Conservation (phyloP, 495 filamentous ascomycete species). For the Chaetomium fimeti region DNA sequence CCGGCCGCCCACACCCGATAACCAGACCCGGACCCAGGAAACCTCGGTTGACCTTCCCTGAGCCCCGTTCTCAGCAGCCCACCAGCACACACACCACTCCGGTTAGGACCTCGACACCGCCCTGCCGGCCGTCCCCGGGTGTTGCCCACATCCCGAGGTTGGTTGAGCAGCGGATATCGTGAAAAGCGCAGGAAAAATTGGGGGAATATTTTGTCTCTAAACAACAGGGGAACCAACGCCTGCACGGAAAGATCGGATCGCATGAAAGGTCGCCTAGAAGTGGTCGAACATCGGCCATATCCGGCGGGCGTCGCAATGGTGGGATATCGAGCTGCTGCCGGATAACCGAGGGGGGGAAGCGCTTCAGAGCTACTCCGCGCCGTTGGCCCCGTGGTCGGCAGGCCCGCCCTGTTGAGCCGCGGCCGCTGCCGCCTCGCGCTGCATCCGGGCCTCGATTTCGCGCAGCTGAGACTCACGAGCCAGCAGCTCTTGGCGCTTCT, state of each 20-base stretch:
- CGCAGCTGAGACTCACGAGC: constrained; percentile 97
- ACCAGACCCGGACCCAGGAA: neutral
- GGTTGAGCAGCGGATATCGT: constrained; percentile 33
- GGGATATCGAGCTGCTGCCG: constrained; percentile 17
- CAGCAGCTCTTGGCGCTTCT: constrained; percentile 97
- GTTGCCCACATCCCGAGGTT: constrained; percentile 32
- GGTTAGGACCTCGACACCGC: constrained; percentile 9
- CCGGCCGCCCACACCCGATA: neutral
- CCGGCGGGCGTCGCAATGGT: constrained; percentile 22
- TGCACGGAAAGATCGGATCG: constrained; percentile 34
- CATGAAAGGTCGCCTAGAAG: constrained; percentile 24
- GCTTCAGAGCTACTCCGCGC: constrained; percentile 45
- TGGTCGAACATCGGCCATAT: constrained; percentile 24
- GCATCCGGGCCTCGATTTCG: constrained; percentile 75
- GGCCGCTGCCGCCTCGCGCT: constrained; percentile 51
- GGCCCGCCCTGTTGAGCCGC: constrained; percentile 33
- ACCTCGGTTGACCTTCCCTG: neutral
- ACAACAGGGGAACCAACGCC: constrained; percentile 43
- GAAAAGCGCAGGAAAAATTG: constrained; percentile 32
- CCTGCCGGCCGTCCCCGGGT: constrained; percentile 18
- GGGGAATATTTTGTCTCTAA: constrained; percentile 44
- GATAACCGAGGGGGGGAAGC: neutral
- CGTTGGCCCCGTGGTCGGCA: constrained; percentile 47
- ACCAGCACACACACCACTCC: neutral
- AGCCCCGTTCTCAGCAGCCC: neutral